These are phyloP conservation scores for Arctium lappa DNA, from an alignment of 129 eudicot species.

Conservation along the genomic window DNA sequence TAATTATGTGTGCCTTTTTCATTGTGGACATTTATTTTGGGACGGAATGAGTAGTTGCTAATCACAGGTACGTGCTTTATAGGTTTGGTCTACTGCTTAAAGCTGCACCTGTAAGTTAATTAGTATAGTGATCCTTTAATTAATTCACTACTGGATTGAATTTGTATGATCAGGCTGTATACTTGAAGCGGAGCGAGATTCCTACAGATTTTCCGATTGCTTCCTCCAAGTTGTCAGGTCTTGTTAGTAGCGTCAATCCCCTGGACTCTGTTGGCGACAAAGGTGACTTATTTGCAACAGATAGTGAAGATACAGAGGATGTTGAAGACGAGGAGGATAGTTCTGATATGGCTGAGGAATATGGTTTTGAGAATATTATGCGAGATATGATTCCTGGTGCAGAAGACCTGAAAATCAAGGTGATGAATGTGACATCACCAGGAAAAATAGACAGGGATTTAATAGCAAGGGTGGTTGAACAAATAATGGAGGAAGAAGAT, in stretches of 20 bases:
- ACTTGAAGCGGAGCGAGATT: slow-evolving; percentile 54
- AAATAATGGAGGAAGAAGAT: slow-evolving; percentile 73
- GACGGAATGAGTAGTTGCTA: no score
- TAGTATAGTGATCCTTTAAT: not conserved
- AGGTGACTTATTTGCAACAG: slow-evolving; percentile 42
- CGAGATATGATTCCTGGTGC: slow-evolving; percentile 81
- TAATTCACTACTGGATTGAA: not conserved
- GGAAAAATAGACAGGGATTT: slow-evolving; percentile 56
- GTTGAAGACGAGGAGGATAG: slow-evolving; percentile 50
- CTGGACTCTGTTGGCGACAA: slow-evolving; percentile 43
- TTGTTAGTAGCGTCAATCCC: slow-evolving; percentile 31
- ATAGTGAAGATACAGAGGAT: slow-evolving; percentile 53
- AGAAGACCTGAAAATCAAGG: slow-evolving; percentile 60
- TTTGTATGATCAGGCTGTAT: slow-evolving; percentile 68
- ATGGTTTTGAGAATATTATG: slow-evolving; percentile 52
- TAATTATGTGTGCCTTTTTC: not conserved
- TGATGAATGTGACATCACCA: slow-evolving; percentile 68
- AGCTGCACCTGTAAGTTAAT: not conserved
- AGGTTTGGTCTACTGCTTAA: not conserved
- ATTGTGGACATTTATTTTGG: not conserved
- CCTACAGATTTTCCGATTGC: slow-evolving; percentile 40
- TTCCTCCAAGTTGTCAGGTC: slow-evolving; percentile 42
- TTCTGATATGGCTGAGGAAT: slow-evolving; percentile 39
- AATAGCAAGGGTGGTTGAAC: slow-evolving; percentile 64
- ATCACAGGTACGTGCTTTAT: not conserved